Percentiles rank a stretch among this genome's conserved stretches.
These are phyloP conservation scores for Dendrocalamus sinicus DNA, from an alignment of 176 grass and related monocot genomes.

Conservation along the genomic window DNA sequence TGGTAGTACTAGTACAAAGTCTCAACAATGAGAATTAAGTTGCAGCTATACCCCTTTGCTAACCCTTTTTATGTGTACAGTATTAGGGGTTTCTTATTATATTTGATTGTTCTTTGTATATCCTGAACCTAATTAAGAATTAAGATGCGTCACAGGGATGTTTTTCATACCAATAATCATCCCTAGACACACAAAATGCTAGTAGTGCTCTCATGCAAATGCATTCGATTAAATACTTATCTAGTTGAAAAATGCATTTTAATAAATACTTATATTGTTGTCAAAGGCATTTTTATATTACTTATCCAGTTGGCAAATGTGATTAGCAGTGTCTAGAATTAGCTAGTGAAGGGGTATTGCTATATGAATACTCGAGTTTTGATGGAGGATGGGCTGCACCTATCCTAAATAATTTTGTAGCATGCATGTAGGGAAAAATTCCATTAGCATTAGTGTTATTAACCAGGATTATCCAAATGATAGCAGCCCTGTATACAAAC, in stretches of 20 bases:
- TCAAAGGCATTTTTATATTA: not conserved
- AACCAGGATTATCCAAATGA: constrained; percentile 24
- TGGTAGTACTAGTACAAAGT: not conserved
- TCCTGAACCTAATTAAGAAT: not conserved
- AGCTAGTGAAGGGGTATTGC: not conserved
- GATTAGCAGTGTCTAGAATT: not conserved
- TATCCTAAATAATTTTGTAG: constrained; percentile 7
- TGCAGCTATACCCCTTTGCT: not conserved
- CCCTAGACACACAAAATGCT: not conserved
- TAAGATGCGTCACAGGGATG: not conserved
- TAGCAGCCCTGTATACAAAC: constrained; percentile 35
- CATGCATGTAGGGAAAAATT: not conserved
- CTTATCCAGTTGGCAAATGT: not conserved
- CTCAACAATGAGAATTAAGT: not conserved
- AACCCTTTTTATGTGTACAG: not conserved
- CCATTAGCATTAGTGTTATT: not conserved
- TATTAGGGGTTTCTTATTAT: not conserved
- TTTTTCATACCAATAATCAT: not conserved
- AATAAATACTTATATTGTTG: not conserved
- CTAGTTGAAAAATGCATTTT: not conserved
- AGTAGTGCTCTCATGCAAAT: not conserved
- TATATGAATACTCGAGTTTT: not conserved
- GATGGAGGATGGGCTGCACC: not conserved
- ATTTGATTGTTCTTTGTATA: not conserved
- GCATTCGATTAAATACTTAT: not conserved